Base-by-base conservation (phyloP, 2,329 filamentous ascomycete species). In the Colletotrichum chrysophilum region DNA sequence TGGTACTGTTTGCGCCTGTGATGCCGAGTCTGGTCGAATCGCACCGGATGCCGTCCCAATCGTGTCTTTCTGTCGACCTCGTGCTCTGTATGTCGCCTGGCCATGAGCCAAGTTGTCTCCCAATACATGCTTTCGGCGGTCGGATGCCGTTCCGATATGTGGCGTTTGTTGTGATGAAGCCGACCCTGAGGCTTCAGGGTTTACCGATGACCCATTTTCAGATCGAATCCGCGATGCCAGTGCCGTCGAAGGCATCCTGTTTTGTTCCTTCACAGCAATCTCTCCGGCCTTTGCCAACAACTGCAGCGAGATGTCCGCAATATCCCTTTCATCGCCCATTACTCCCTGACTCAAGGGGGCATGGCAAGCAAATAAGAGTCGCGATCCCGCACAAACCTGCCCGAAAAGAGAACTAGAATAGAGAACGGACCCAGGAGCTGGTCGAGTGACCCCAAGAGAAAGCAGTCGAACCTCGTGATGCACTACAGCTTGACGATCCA, bases 291-390 rank as follows among this genome's bases (percentile, higher is more conserved):
- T 73, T 21, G 56, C 73, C 56, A 75, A 16, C 9, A 73, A 14
- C 58, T 60, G 70, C 36, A 75, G 64, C 8, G 70, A 73, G 14
- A 68, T 64, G 26, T 68, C 36, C 12, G 58, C 64, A 52, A 60
- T 68, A 7, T 65, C 65, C 58, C 64, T 24, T 75, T 75, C 64
- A 64, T 73, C 73, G 16, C 43, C 73, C 73, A 73, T 73, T 16
- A 65, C 34, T 62, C 36, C 62, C 28, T 28, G 13, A 24, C 3
- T 26, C 24, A 58, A n/a, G 26, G 21, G 70, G 65, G 48, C 58
- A 73, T 65, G 24, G 21, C 26, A 65, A n/a, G 26, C 4, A 36
- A 16, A 18, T 16, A 32, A 61, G 34, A 58, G 5, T 16, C 14
- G 16, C 26, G 12, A 36, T 58, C 52, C 34, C 24, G 6, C 18